Base-by-base conservation (phyloP, 2,329 filamentous ascomycete genomes). In the Pseudogymnoascus sp. region DNA sequence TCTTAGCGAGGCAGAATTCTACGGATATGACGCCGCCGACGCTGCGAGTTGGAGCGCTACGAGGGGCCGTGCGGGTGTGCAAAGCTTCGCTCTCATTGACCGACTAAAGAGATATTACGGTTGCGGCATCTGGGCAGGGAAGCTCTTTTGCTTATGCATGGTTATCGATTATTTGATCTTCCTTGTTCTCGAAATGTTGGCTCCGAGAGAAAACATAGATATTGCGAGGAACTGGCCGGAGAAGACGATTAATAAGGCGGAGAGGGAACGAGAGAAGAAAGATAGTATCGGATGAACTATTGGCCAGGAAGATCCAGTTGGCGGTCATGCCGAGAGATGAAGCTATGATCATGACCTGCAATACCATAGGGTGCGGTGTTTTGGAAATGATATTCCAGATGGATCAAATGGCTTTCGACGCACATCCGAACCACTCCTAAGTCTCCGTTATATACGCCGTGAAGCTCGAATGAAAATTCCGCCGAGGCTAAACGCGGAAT, bases 91-190 rank as follows among this genome's bases (percentile, higher is more conserved):
- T 5, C 83, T 99, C 49, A 97, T 99, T 66, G 95, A 99, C 73
- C 85, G 95, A 18, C 78, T 99, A 18, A 99, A 99, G 77, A 81
- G 95, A 64, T 99, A 99, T 75, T 99, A 97, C 71, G 95, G 95
- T 7, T 99, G 96, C 72, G 95, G 95, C 35, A 93, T 97, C 59
- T 99, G 95, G 95, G 95, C 95, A 0, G 95, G 95, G 37, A 99
- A 99, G 76, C 80, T 99, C 7, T 99, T 99, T 71, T 97, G 95
- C 71, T 80, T 99, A 1, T 97, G 93, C 67, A 93, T 93, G 9
- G 87, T 97, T 63, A 88, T 99, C 60, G 95, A 99, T 75, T 99
- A 96, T 70, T 77, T 99, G 59, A 83, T 99, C 61, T 96, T 92
- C 70, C 81, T 97, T 58, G 85, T 96, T 59, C 80, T 97, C 61